Conservation (phyloP, 2,329 filamentous ascomycete species). For the Colletotrichum sansevieriae region DNA sequence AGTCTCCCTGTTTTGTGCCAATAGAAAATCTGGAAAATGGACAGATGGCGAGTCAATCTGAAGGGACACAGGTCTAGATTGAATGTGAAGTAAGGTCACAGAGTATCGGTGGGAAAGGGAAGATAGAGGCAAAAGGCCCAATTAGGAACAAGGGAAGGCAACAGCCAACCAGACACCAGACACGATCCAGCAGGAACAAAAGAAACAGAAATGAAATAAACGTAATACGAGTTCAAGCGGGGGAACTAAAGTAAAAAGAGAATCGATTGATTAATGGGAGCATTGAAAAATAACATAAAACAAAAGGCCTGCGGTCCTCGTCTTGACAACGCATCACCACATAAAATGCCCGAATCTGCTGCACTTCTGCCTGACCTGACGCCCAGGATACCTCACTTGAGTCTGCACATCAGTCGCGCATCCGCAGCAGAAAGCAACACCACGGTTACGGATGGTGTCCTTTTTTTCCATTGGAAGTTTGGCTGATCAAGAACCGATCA, state of each 20-base stretch:
- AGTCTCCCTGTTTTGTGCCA: conserved; percentile 33
- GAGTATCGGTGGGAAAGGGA: conserved; percentile 4
- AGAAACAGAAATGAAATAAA: conserved; percentile 20
- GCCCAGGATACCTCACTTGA: conserved; percentile 12
- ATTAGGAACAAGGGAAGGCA: conserved; percentile 13
- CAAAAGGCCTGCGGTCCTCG: conserved; percentile 19
- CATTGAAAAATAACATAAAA: conserved; percentile 40
- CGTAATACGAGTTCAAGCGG: neutral
- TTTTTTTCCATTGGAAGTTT: neutral
- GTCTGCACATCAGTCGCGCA: conserved; percentile 12
- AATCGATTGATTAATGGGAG: conserved; percentile 23
- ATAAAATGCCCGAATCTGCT: conserved; percentile 58
- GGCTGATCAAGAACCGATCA: conserved; percentile 23
- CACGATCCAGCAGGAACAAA: conserved; percentile 1
- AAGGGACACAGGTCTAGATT: neutral
- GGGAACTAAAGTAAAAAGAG: conserved; percentile 23
- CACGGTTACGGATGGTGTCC: neutral
- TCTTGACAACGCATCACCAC: conserved; percentile 67
- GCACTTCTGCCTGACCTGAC: conserved; percentile 62
- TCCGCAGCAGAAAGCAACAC: conserved; percentile 20
- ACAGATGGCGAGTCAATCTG: conserved; percentile 34
- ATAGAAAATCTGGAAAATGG: conserved; percentile 24
- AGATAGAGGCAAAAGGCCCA: neutral
- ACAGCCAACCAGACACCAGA: conserved; percentile 1
- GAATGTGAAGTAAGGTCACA: neutral